A percentile compares a stretch with the other conserved stretches of the same genome.
Evolutionary conservation across 305 asterid genomes (phyloP).

Genomic region (Fraxinus sp.): DNA sequence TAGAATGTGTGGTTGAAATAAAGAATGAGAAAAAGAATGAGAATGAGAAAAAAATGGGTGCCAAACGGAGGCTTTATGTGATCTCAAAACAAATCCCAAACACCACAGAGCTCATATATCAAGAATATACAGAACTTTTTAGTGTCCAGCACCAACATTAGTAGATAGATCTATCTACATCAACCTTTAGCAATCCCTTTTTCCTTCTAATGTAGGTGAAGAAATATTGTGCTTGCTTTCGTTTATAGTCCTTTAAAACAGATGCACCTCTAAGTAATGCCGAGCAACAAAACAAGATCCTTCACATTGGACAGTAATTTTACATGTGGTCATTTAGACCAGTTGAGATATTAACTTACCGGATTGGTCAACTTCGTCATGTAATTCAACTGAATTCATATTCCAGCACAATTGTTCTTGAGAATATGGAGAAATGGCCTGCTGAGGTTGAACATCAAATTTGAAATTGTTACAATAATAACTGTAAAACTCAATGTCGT

Average conservation of each 20-base stretch:
- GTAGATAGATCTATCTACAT: slow-evolving; percentile 5
- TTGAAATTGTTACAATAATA: slow-evolving; percentile 11
- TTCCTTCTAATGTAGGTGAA: background rate
- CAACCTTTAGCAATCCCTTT: background rate
- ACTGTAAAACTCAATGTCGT: slow-evolving; percentile 17
- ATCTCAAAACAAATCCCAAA: slow-evolving; percentile 3
- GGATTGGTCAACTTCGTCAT: slow-evolving; percentile 30
- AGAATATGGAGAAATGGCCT: slow-evolving; percentile 76
- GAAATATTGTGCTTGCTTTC: background rate
- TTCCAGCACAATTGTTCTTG: slow-evolving; percentile 54
- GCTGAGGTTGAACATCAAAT: slow-evolving; percentile 27
- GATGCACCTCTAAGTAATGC: slow-evolving; percentile 1
- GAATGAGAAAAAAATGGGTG: too few relatives aligned
- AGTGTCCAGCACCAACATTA: slow-evolving; percentile 2
- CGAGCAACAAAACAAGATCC: background rate
- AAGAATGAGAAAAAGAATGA: too few relatives aligned
- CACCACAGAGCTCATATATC: background rate
- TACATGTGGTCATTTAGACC: background rate
- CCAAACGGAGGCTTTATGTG: background rate
- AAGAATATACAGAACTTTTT: slow-evolving; percentile 2
- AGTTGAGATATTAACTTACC: slow-evolving; percentile 50
- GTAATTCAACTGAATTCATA: slow-evolving; percentile 47
- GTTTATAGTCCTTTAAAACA: background rate
- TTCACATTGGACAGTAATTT: slow-evolving; percentile 2
- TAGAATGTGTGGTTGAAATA: too few relatives aligned